Evolutionary conservation across 1,284 basidiomycete species (phyloP), one percentile per base, ranked within the genome.

Genomic region (Dichomitus squalens): DNA sequence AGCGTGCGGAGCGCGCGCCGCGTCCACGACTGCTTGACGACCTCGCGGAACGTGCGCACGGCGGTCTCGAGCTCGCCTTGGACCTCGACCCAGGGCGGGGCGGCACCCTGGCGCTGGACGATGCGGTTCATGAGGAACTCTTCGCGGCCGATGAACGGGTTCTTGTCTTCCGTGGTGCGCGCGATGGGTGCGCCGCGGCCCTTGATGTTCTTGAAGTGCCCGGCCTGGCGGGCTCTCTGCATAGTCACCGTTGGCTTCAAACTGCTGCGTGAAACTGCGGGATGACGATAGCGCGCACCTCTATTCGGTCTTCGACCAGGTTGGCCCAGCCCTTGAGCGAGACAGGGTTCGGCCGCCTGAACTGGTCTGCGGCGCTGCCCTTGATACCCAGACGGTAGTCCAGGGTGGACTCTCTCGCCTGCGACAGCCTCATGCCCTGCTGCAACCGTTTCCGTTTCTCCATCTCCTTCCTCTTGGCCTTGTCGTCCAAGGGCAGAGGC

Each of bases 81-180:
- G 33, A 95, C 68, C 72, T 96, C 93, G 3, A 96, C 88, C 93
- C 93, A 96, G 2, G 93, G 90, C n/a, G 94, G 95, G 0, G 87
- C 84, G 2, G 90, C 92, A 14, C 91, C 92, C 66, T 95, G 92
- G 36, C 86, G 78, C 66, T 93, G 89, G 18, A 96, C 83, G 57
- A 96, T 94, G 12, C 93, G 84, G 68, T 96, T 96, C 89, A 96
- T 89, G 50, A 95, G 75, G 63, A 89, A 92, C 69, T 94, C 87
- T 67, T 87, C 86, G n/a, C 86, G 77, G 23, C 79, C 81, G 55
- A 93, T 85, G 69, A 92, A 94, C 0, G 93, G 93, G 68, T 96
- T 96, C 27, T 76, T 75, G 68, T 93, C 90, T 52, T 92, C 88
- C 2, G 74, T 76, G 43, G 84, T 79, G 2, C 75, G 73, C 0